Percentiles rank a stretch among this genome's conserved stretches.
Evolutionary conservation across 2,329 filamentous ascomycete species (phyloP).

Genomic region (Ilyonectria destructans): DNA sequence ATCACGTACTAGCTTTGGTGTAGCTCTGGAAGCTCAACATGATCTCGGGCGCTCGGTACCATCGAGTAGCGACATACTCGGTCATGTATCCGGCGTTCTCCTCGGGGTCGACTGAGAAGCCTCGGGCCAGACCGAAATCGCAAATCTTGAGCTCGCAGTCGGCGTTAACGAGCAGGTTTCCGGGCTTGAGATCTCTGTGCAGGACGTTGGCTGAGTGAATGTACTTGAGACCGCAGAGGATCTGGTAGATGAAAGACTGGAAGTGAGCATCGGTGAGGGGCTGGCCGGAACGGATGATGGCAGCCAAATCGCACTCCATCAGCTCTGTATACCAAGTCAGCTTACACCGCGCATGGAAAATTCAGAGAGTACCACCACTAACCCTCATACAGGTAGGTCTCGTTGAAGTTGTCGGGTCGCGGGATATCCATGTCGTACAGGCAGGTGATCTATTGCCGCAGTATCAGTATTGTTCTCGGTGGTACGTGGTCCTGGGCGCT

Average conservation of each 20-base stretch:
- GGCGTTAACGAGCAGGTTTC: conserved; percentile 97
- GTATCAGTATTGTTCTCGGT: conserved; percentile 36
- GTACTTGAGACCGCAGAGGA: conserved; percentile 98
- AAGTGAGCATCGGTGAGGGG: conserved; percentile 98
- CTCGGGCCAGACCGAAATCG: conserved; percentile 96
- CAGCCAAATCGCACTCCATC: conserved; percentile 99
- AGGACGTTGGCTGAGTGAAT: conserved; percentile 99
- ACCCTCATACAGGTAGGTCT: conserved; percentile 99
- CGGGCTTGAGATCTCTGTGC: conserved; percentile 96
- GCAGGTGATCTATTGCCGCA: conserved; percentile 85
- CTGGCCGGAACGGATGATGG: conserved; percentile 97
- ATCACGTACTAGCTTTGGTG: conserved; percentile 96
- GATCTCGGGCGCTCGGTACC: conserved; percentile 96
- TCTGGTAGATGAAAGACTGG: conserved; percentile 99
- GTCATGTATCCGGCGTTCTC: conserved; percentile 99
- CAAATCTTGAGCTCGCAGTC: conserved; percentile 99
- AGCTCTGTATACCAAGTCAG: conserved; percentile 75
- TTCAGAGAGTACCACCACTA: conserved; percentile 49
- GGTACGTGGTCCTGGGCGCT: conserved; percentile 6
- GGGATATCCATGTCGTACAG: conserved; percentile 99
- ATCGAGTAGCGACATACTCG: conserved; percentile 97
- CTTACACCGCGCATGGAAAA: conserved; percentile 13
- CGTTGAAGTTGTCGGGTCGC: conserved; percentile 97
- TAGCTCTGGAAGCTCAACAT: conserved; percentile 99
- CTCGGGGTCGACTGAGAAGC: conserved; percentile 96